These are phyloP conservation scores for Amorphotheca resinae DNA, from an alignment of 495 filamentous ascomycete genomes.

Conservation along the genomic window DNA sequence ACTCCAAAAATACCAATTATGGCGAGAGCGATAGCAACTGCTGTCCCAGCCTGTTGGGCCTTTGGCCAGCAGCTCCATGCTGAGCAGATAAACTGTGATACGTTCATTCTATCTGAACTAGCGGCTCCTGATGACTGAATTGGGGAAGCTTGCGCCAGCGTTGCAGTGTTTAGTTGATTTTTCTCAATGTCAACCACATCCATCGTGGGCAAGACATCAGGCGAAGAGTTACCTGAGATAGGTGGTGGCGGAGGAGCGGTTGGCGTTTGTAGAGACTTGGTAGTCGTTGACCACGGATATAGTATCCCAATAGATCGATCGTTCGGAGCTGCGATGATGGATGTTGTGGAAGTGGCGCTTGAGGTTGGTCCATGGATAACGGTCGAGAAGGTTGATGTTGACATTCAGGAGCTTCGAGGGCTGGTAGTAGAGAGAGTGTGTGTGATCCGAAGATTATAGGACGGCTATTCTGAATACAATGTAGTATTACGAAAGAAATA, in stretches of 20 bases:
- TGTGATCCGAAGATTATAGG: not conserved
- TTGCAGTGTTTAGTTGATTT: not conserved
- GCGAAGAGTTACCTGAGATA: not conserved
- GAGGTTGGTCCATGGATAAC: constrained; percentile 1
- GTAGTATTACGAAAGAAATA: not conserved
- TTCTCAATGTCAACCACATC: not conserved
- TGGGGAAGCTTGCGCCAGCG: not conserved
- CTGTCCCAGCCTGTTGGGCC: not conserved
- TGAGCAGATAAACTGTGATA: too few species aligned
- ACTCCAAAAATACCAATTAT: not conserved
- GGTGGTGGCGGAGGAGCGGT: not conserved
- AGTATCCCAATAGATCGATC: not conserved
- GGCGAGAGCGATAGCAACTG: constrained; percentile 1
- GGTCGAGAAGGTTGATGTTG: not conserved
- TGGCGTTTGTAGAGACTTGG: not conserved
- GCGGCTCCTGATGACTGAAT: not conserved
- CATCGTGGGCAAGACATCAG: constrained; percentile 1
- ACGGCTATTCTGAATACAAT: not conserved
- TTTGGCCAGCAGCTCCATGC: constrained; percentile 6
- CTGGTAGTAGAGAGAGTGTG: not conserved
- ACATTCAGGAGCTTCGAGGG: not conserved
- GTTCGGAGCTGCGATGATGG: not conserved
- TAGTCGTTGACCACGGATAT: constrained; percentile 1
- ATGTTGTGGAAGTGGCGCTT: constrained; percentile 4
- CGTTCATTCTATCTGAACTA: too few species aligned